Base-by-base conservation (phyloP, 164 flowering plant genomes). In the Akebia trifoliata region DNA sequence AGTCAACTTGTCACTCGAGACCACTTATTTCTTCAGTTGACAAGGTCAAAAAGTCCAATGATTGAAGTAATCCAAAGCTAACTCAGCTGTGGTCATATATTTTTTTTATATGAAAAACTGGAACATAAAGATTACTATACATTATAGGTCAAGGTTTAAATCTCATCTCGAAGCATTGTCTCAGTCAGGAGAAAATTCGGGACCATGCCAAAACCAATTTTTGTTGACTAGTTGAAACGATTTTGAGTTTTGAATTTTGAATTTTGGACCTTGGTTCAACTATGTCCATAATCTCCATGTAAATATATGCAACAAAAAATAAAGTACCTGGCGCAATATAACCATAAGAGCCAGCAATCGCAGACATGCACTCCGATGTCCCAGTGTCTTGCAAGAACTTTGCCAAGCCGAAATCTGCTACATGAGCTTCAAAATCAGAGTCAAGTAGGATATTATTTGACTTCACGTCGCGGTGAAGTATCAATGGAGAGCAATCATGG, bases 331-430 rank as follows among this genome's bases (percentile, higher is more conserved):
- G 95, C 56, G 95, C 90, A 37, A 87, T 84, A 50, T 84, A 84
- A 11, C 90, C 95, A 20, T 84, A 86, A n/a, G 95, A 86, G 2
- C 90, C 95, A 31, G 95, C 90, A 59, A 86, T 79, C 14, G 85
- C 81, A 43, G 95, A 87, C 86, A 87, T 83, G 72, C 89, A 78
- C 55, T 86, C 86, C 1, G 89, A 80, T 4, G 83, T 59, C 12
- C 86, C 88, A 2, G 62, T 67, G 45, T 84, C 82, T 35, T 76
- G 83, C 66, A 84, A 66, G 73, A 79, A 79, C 73, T 81, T 87
- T 31, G 95, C 90, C 1, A 87, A 76, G 4, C 95, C 95, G 26
- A 87, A 87, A 68, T 87, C 90, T 0, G 95, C 95, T 0, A 87
- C 84, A 68, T 79, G 86, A 51, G 95, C 95, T 65, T 87, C 95